phyloP scores from a whole-genome alignment of 2,329 filamentous ascomycete genomes.

The Zymoseptoria crescenta region DNA sequence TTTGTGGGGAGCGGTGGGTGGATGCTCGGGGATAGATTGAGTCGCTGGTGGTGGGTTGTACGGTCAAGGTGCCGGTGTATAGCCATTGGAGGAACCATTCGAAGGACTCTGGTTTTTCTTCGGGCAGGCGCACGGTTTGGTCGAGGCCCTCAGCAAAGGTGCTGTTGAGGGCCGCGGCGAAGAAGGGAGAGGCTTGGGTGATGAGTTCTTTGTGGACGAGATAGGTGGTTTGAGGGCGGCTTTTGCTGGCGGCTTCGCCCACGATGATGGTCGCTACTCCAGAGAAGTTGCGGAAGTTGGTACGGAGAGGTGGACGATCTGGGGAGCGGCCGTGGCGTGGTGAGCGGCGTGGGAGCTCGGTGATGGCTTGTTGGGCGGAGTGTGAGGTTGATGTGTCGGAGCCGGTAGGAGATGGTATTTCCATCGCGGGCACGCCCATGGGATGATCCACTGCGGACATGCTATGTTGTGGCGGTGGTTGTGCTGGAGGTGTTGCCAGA shows the following conservation, averaged over 20 bases:
- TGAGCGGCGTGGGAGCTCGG: slow-evolving; percentile 7
- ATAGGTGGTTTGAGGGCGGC: slow-evolving; percentile 31
- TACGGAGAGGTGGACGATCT: slow-evolving; percentile 29
- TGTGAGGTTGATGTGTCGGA: slow-evolving; percentile 19
- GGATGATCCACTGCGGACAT: slow-evolving; percentile 17
- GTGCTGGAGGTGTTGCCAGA: slow-evolving; percentile 11
- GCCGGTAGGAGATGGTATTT: slow-evolving; percentile 23
- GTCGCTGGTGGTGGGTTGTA: slow-evolving; percentile 10
- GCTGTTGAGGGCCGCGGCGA: slow-evolving; percentile 43
- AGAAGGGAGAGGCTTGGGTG: slow-evolving; percentile 42
- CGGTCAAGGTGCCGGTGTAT: slow-evolving; percentile 37
- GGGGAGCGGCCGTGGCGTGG: slow-evolving; percentile 17
- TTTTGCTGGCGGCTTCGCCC: slow-evolving; percentile 27
- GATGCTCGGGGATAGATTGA: slow-evolving; percentile 1
- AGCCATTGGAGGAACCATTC: slow-evolving; percentile 46
- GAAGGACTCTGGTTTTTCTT: slow-evolving; percentile 39
- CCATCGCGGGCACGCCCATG: slow-evolving; percentile 20
- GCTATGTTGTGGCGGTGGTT: slow-evolving; percentile 6
- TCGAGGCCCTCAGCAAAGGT: slow-evolving; percentile 39
- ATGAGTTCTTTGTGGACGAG: slow-evolving; percentile 43
- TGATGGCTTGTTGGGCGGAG: slow-evolving; percentile 16
- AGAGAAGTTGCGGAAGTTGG: slow-evolving; percentile 33
- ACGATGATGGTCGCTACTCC: slow-evolving; percentile 35
- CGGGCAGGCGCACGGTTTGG: slow-evolving; percentile 37
- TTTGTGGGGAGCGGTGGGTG: slow-evolving; percentile 3